Evolutionary conservation across 306 rosid genomes (phyloP), one percentile per base, ranked within the genome.

Genomic region (Calophaca sinica): DNA sequence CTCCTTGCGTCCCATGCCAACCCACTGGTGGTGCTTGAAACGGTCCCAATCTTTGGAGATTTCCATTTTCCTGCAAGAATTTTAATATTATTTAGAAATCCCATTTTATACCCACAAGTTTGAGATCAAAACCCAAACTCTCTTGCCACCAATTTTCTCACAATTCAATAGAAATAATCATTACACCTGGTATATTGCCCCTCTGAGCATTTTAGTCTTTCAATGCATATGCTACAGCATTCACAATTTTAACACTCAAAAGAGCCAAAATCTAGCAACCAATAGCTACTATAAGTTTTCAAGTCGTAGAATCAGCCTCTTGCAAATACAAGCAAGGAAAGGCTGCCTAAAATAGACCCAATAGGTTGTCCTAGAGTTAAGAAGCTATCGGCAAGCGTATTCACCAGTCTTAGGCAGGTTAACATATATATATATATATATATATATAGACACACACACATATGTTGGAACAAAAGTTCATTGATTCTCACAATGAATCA

Each of bases 1-100:
- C 58, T 81, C 94, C 98, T 78, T 87, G 96, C 49, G 83, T 74
- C 69, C 91, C 88, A 49, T 92, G 88, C 96, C 96, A 90, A 72
- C 88, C 89, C 80, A 87, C 68, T 7, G 90, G 67, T 28, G 90
- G 93, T 62, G 85, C 66, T 78, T 85, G 97, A 64, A 85, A 74
- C 0, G 92, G 85, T 42, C 86, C 82, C 87, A 88, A 80, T 79
- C 92, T 80, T 52, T 79, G 92, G 44, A 80, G 48, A 76, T 87
- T 82, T 75, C 89, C 92, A 67, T 86, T 88, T 49, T 88, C 96
- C 97, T 92, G 80, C 84, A 79, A 75, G 50, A 29, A 42, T 76
- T 66, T 72, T 20, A 46, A 42, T 32, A 59, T 29, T 35, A 14
- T 62, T 68, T 73, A 20, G 26, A 86, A 55, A 14, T 39, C 42